Evolutionary conservation across 2,329 filamentous ascomycete species (phyloP), one percentile per base, ranked within the genome.

Genomic region (Trichophyton simii): DNA sequence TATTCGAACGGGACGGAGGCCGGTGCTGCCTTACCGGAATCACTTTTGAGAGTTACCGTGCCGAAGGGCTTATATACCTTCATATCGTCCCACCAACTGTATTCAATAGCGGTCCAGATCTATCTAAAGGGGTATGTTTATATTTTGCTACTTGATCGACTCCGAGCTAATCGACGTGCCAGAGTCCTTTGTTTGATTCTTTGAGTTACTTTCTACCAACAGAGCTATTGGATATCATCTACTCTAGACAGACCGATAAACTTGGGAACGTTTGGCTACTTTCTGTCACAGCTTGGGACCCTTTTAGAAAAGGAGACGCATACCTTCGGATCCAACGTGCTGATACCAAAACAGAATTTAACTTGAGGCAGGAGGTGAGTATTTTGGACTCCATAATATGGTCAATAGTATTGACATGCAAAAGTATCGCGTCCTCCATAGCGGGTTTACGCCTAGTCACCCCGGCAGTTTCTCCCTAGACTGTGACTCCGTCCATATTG

Each of bases 1-100:
- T 67, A 28, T 67, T 60, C 59, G 36, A 63, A 34, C 48, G 64
- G 31, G 64, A 67, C 63, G 65, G 64, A 36, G 65, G 62, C 2
- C 25, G n/a, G 9, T 67, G 65, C 31, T 65, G 64, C 20, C 38
- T 63, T 22, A 64, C 62, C 8, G 18, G 42, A 20, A 36, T 18
- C 18, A 28, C 54, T 4, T 63, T 62, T 50, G 54, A 62, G 28
- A 59, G 55, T 5, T 4, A 34, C 28, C 58, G 38, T 3, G 64
- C 62, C 28, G 3, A 20, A 9, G 46, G 61, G 31, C 3, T 41
- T 8, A 41, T 25, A 60, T 62, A 42, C 44, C 58, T 48, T 7
- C 60, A 62, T 38, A 22, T 64, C 1, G 44, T 64, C 13, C 34
- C 64, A 6, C 62, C 62, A 22, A 31, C 9, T 44, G 36, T 61